Evolutionary conservation across 2,329 filamentous ascomycete species (phyloP), one percentile per base, ranked within the genome.

Genomic region (Verticillium dahliae): DNA sequence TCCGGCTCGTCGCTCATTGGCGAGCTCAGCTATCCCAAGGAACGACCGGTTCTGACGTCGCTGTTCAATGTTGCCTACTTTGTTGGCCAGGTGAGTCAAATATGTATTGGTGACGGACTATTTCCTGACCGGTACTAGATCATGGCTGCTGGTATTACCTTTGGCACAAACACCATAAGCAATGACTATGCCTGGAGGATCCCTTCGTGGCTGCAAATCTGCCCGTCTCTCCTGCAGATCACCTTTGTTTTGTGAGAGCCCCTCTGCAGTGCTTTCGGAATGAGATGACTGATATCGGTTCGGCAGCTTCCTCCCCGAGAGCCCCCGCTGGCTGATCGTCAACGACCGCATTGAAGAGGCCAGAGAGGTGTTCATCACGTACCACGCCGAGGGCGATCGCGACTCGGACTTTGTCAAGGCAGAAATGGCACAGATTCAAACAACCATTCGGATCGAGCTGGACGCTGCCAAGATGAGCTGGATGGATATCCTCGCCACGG

Each of bases 361-460:
- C 1, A 66, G 68, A 2, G 67, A 64, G 0, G 60, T 74, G n/a
- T 68, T 75, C 11, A 62, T 70, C 59, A 75, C 74, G 62, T 82
- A 81, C 67, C 79, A 83, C 64, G 81, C 81, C 18, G 83, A 85
- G 66, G 83, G 81, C 2, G 76, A 85, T 58, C 68, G 68, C 6
- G 70, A 76, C 38, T 84, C 81, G 0, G 72, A 79, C 13, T 78
- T 86, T 13, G 83, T 87, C 33, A 77, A 79, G 59, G 83, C 82
- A 9, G 86, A 89, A 67, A 82, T 87, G 67, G 79, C 79, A 0
- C 83, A 88, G 69, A 88, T 89, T 65, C 75, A 81, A 58, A 77
- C 80, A 4, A 84, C 85, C 0, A 81, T 87, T 67, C 76, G 78
- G 35, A 67, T 84, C 1, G 84, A 87, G 68, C 72, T 81, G 60